Conservation (phyloP, 73 alveolate genomes). For the Tetrahymena borealis region DNA sequence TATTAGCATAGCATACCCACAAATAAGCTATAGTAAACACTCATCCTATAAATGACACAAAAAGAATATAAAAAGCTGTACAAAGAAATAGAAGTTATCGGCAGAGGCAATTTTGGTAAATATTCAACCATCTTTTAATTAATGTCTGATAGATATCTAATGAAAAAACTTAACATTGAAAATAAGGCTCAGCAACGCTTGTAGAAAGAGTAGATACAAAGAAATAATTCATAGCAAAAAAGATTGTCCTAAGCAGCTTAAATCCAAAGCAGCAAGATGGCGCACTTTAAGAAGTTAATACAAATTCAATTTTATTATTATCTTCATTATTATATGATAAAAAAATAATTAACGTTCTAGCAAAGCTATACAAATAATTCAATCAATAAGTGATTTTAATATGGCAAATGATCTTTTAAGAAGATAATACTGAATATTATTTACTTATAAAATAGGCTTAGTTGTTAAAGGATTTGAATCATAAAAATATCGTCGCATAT, state of each 20-base stretch:
- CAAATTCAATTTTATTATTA: neutral
- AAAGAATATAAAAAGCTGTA: slow-evolving; percentile 4
- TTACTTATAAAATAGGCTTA: slow-evolving; percentile 47
- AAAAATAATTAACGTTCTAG: no score
- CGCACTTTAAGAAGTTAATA: slow-evolving; percentile 49
- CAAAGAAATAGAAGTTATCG: slow-evolving; percentile 54
- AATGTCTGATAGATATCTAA: no score
- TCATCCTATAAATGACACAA: neutral
- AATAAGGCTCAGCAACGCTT: slow-evolving; percentile 47
- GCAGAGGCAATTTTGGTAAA: slow-evolving; percentile 68
- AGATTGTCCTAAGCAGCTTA: slow-evolving; percentile 60
- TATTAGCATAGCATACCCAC: no score
- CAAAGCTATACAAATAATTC: no score
- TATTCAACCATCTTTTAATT: neutral
- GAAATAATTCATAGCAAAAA: slow-evolving; percentile 57
- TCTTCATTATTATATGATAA: neutral
- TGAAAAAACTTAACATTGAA: neutral
- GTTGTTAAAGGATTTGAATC: slow-evolving; percentile 55
- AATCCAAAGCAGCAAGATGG: slow-evolving; percentile 45
- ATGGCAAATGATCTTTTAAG: neutral
- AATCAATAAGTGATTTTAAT: neutral
- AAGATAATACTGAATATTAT: neutral
- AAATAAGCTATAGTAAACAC: neutral
- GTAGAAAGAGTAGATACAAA: slow-evolving; percentile 28
- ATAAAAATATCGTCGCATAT: slow-evolving; percentile 86